Evolutionary conservation across 768 basidiomycete genomes (phyloP).

Genomic region (Lentinus tigrinus): DNA sequence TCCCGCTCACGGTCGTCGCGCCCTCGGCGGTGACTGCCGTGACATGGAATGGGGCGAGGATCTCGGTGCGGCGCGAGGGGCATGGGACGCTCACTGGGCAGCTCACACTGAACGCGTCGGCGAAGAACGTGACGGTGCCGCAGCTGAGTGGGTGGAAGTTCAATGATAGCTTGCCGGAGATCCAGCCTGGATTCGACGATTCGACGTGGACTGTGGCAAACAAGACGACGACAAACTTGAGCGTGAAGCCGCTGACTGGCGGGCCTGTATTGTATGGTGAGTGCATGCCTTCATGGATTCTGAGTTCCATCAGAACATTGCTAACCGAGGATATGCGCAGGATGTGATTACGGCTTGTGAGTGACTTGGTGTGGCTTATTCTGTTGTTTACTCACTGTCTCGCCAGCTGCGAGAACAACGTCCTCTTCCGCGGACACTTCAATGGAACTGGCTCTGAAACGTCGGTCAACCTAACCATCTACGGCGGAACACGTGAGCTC

Average conservation of each 20-base stretch:
- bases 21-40: constrained; percentile 51
- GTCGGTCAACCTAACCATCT: constrained; percentile 75
- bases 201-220: constrained; percentile 63
- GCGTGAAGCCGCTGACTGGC: constrained; percentile 66
- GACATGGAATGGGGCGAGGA: constrained; percentile 67
- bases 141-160: constrained; percentile 70
- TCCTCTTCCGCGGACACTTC: constrained; percentile 85
- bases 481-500: constrained; percentile 70
- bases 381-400: not conserved
- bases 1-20: constrained; percentile 61
- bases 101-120: constrained; percentile 34
- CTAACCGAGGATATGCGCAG: constrained; percentile 9
- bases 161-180: constrained; percentile 74
- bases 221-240: constrained; percentile 71
- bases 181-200: constrained; percentile 57
- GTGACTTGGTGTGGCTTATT: constrained; percentile 22
- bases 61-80: constrained; percentile 29
- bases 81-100: constrained; percentile 53
- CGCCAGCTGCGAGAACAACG: constrained; percentile 73
- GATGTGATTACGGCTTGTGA: constrained; percentile 85
- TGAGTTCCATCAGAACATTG: not conserved
- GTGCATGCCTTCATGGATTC: not conserved
- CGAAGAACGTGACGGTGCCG: constrained; percentile 41
- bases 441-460: constrained; percentile 55
- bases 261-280: constrained; percentile 68